Percentiles rank a stretch among this genome's conserved stretches.
These are phyloP conservation scores for Colletotrichum navitas DNA, from an alignment of 2,329 filamentous ascomycete genomes.

Conservation along the genomic window DNA sequence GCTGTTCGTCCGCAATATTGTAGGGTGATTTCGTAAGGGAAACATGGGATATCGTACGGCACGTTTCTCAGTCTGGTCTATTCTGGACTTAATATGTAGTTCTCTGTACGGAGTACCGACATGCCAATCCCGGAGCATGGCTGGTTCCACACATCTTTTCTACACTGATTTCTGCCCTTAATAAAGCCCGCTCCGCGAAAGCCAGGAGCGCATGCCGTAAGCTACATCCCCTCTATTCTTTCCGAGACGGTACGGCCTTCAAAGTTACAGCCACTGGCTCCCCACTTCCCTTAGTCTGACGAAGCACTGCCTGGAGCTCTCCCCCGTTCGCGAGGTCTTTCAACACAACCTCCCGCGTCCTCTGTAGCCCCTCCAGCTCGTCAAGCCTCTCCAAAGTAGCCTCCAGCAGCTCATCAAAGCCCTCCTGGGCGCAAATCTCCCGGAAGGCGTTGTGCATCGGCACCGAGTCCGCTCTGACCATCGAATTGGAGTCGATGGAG, in stretches of 20 bases:
- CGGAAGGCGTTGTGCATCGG: conserved; percentile 71
- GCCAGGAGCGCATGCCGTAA: not conserved
- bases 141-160: not conserved
- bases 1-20: not conserved
- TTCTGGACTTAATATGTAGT: not conserved
- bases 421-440: conserved; percentile 61
- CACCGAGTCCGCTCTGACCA: conserved; percentile 68
- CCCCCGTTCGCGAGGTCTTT: conserved; percentile 54
- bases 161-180: not conserved
- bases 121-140: not conserved
- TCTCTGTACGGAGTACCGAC: not conserved
- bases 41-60: not conserved
- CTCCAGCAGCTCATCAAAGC: conserved; percentile 65
- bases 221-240: not conserved
- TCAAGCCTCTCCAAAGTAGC: conserved; percentile 65
- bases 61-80: not conserved
- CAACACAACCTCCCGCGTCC: conserved; percentile 68
- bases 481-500: conserved; percentile 67
- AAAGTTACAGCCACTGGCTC: conserved; percentile 9
- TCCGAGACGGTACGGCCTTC: not conserved
- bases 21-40: too few species aligned
- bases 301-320: conserved; percentile 11
- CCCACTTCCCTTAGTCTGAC: not conserved
- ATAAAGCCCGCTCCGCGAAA: too few species aligned
- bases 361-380: conserved; percentile 64